Evolutionary conservation across 2,329 filamentous ascomycete genomes (phyloP), one percentile per base, ranked within the genome.

Genomic region (Tympanopsis confertula): DNA sequence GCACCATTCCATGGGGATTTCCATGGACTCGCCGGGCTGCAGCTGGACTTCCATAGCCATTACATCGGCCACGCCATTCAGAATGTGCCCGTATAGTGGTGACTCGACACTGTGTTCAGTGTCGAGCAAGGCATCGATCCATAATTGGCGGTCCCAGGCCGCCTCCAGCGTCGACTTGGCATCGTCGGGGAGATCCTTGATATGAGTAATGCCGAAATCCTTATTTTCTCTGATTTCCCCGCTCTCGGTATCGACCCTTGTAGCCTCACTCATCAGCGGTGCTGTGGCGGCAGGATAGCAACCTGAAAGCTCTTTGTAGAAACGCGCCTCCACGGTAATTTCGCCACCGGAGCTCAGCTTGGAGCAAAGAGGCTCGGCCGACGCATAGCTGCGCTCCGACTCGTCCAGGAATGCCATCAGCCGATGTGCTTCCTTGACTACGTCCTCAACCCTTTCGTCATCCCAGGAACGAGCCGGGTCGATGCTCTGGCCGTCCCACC

Each of bases 401-500:
- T 54, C 58, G 40, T 80, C 75, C 3, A 81, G 61, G 42, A 81
- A 79, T 7, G 74, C 75, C 59, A 81, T 67, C 4, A 81, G 52
- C 13, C 76, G 70, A 45, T 79, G 75, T 2, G 78, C 45, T 50
- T 80, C 76, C 18, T 74, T 62, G 37, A 59, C 53, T 41, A 73
- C 60, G 14, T 61, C 52, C 7, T 26, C 22, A n/a, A 7, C 22
- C 7, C 22, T n/a, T 10, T n/a, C 22, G 22, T 26, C 22, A n/a
- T n/a, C 22, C 7, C 22, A 7, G 22, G 22, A 7, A 7, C 7
- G 7, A n/a, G 22, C n/a, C 7, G 22, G 7, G 7, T 10, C 7
- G 7, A 26, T 26, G 7, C 22, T 26, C 7, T 26, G 7, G 22
- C 22, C 22, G n/a, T 26, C 22, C 22, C 22, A 26, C 22, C 22